phyloP scores from a whole-genome alignment of 257 asterid genomes.

The Knoxia roxburghii region DNA sequence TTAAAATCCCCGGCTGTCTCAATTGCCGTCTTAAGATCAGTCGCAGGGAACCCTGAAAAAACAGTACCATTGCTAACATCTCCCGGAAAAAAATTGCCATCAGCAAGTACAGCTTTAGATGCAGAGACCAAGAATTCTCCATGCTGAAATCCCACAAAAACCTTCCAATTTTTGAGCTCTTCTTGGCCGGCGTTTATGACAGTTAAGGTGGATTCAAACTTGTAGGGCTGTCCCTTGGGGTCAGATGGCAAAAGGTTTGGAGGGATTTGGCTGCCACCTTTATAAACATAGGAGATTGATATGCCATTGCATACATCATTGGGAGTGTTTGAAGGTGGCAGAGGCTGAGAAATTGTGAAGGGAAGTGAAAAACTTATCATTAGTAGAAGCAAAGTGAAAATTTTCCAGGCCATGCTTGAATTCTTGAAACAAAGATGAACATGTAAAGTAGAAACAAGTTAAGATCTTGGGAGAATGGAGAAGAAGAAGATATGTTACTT shows the following conservation, averaged over 20 bases:
- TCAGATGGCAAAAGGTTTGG: slow-evolving; percentile 36
- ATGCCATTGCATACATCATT: slow-evolving; percentile 44
- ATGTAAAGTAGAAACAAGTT: not conserved
- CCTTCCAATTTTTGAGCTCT: slow-evolving; percentile 58
- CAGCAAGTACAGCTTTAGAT: slow-evolving; percentile 44
- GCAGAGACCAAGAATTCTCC: slow-evolving; percentile 55
- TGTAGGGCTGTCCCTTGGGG: slow-evolving; percentile 46
- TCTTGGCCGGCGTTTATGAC: slow-evolving; percentile 44
- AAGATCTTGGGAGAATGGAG: not conserved
- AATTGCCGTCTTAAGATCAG: slow-evolving; percentile 51
- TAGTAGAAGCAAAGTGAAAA: slow-evolving; percentile 26
- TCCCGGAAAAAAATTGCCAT: slow-evolving; percentile 49
- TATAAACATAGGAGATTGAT: slow-evolving; percentile 34
- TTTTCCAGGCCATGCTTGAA: slow-evolving; percentile 9
- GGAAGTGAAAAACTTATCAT: slow-evolving; percentile 28
- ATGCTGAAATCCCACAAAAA: slow-evolving; percentile 58
- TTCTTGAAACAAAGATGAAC: slow-evolving; percentile 18
- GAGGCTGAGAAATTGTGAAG: slow-evolving; percentile 35
- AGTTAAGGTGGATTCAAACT: slow-evolving; percentile 46
- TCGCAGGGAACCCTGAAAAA: slow-evolving; percentile 39
- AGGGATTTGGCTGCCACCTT: slow-evolving; percentile 28
- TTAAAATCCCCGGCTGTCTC: slow-evolving; percentile 55
- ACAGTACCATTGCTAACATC: slow-evolving; percentile 56
- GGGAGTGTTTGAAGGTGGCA: slow-evolving; percentile 8
- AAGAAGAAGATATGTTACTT: not conserved